Conservation (phyloP, 768 basidiomycete genomes). For the Trametes sanguinea region DNA sequence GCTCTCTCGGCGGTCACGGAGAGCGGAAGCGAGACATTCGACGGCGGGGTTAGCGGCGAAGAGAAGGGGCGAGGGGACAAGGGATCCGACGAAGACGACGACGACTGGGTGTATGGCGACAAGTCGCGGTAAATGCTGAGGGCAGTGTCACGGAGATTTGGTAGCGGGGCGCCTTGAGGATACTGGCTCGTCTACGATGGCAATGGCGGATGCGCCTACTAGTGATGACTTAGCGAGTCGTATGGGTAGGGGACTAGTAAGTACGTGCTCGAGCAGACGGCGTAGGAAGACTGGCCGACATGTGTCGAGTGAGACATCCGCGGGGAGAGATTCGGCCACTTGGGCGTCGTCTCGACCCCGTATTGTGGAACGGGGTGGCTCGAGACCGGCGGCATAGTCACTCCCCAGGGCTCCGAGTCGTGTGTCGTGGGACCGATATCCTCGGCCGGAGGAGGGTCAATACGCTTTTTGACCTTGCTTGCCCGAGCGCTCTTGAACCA, state of each 20-base stretch:
- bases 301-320: constrained; percentile 9
- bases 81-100: neutral
- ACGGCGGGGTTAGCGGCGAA: constrained; percentile 25
- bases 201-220: constrained; percentile 1
- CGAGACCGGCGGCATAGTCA: constrained; percentile 15
- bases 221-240: constrained; percentile 10
- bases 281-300: constrained; percentile 1
- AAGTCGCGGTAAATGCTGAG: too few relatives aligned
- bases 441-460: constrained; percentile 26
- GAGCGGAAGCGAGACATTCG: constrained; percentile 14
- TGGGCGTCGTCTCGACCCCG: constrained; percentile 7
- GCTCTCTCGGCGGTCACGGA: constrained; percentile 10
- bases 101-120: too few relatives aligned
- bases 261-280: constrained; percentile 15
- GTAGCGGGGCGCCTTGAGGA: too few relatives aligned
- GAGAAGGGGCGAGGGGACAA: constrained; percentile 23
- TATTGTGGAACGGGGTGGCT: constrained; percentile 14
- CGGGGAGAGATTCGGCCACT: constrained; percentile 11
- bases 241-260: constrained; percentile 13
- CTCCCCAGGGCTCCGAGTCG: constrained; percentile 30
- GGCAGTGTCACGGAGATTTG: too few relatives aligned
- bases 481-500: constrained; percentile 80
- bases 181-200: constrained; percentile 1
- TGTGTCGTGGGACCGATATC: constrained; percentile 25
- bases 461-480: constrained; percentile 47